Conservation (phyloP, 1,284 basidiomycete species). For the Leccinum subrobustum region DNA sequence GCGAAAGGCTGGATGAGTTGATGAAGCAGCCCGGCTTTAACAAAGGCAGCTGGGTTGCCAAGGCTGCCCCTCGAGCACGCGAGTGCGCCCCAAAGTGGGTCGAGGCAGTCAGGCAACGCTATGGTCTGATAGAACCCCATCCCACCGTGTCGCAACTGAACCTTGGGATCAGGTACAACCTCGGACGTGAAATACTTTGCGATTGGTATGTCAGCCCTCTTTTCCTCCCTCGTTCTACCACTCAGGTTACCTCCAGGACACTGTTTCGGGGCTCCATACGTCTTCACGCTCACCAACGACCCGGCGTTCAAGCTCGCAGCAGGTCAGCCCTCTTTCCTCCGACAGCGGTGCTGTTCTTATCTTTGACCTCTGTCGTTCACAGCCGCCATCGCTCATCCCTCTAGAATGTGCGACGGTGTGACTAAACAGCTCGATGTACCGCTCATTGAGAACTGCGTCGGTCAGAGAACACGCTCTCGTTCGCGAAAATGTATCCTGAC, state of each 20-base stretch:
- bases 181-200: constrained; percentile 35
- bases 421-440: constrained; percentile 43
- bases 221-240: background rate
- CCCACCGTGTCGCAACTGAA: background rate
- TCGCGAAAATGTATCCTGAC: background rate
- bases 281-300: constrained; percentile 44
- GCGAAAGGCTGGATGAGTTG: constrained; percentile 45
- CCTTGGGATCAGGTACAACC: constrained; percentile 18
- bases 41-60: constrained; percentile 40
- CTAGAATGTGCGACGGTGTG: constrained; percentile 17
- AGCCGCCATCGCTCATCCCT: constrained; percentile 59
- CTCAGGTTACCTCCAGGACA: constrained; percentile 43
- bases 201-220: constrained; percentile 31
- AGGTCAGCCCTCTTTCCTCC: constrained; percentile 31
- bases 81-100: constrained; percentile 49
- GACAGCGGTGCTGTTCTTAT: background rate
- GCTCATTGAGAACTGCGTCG: constrained; percentile 46
- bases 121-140: constrained; percentile 33
- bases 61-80: constrained; percentile 35
- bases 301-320: constrained; percentile 41
- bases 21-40: constrained; percentile 39
- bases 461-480: constrained; percentile 32
- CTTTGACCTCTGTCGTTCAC: background rate
- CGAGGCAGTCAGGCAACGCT: constrained; percentile 43
- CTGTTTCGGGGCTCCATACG: constrained; percentile 57